A percentile compares a stretch with the other conserved stretches of the same genome.
These are phyloP conservation scores for Discostella stelligera DNA, from an alignment of 352 stramenopile genomes.

Conservation along the genomic window DNA sequence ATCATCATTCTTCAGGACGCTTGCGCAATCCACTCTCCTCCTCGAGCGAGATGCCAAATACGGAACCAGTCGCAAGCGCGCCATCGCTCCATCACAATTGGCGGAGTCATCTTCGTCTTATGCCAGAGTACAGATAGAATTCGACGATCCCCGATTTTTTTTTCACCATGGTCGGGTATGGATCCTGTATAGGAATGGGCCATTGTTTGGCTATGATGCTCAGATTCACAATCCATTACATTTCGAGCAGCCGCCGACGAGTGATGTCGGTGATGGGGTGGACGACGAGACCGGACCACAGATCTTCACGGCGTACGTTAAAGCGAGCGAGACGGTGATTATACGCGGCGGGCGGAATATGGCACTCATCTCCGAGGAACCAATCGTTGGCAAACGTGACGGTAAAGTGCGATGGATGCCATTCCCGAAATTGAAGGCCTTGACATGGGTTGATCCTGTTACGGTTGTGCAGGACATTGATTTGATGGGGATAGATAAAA, in stretches of 20 bases:
- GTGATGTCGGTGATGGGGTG: not conserved
- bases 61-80: slow-evolving; percentile 33
- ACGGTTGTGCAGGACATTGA: slow-evolving; percentile 56
- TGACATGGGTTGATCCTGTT: slow-evolving; percentile 81
- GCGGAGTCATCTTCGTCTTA: slow-evolving; percentile 16
- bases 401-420: slow-evolving; percentile 20
- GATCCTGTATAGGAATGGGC: slow-evolving; percentile 76
- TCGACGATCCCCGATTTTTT: slow-evolving; percentile 81
- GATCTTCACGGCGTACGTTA: slow-evolving; percentile 38
- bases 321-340: slow-evolving; percentile 72
- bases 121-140: slow-evolving; percentile 40
- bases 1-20: slow-evolving; percentile 49
- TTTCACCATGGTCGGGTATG: slow-evolving; percentile 60
- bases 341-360: slow-evolving; percentile 81
- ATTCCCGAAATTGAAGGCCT: slow-evolving; percentile 49
- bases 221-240: slow-evolving; percentile 79
- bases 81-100: not conserved
- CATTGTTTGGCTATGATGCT: slow-evolving; percentile 78
- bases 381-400: not conserved
- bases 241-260: slow-evolving; percentile 36
- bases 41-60: slow-evolving; percentile 67
- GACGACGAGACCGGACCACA: not conserved
- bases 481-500: slow-evolving; percentile 15
- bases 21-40: slow-evolving; percentile 65
- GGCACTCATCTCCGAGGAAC: slow-evolving; percentile 68